Percentiles rank a stretch among this genome's conserved stretches.
These are phyloP conservation scores for Exserohilum rostratum DNA, from an alignment of 2,329 filamentous ascomycete genomes.

Conservation along the genomic window DNA sequence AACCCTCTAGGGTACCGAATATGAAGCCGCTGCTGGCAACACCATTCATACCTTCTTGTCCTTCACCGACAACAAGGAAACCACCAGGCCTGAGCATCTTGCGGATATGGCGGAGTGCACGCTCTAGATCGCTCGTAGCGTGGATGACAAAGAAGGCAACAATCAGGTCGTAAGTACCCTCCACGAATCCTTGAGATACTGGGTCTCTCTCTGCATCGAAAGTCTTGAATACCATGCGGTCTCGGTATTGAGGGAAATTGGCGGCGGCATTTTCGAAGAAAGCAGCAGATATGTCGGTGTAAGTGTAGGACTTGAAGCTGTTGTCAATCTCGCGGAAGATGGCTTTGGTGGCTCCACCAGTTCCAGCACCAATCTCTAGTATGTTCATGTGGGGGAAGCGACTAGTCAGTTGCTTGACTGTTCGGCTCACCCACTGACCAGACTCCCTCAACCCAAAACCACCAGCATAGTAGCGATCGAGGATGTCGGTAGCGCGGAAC, in stretches of 20 bases:
- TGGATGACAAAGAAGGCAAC: constrained; percentile 24
- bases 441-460: background rate
- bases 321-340: constrained; percentile 9
- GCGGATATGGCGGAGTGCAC: background rate
- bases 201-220: constrained; percentile 15
- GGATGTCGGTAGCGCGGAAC: background rate
- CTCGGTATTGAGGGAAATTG: background rate
- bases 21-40: constrained; percentile 21
- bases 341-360: constrained; percentile 3
- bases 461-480: background rate
- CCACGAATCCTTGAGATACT: constrained; percentile 16
- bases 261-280: background rate
- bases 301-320: constrained; percentile 18
- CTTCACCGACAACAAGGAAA: constrained; percentile 47
- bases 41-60: background rate
- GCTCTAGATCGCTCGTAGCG: constrained; percentile 2
- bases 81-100: constrained; percentile 49
- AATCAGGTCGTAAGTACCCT: constrained; percentile 24
- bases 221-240: constrained; percentile 5
- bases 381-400: background rate
- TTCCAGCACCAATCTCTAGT: constrained; percentile 1
- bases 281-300: constrained; percentile 18
- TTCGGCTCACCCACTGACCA: background rate
- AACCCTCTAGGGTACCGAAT: constrained; percentile 48
- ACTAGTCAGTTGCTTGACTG: background rate